These are phyloP conservation scores for Cercophora newfieldiana DNA, from an alignment of 495 filamentous ascomycete genomes.

Conservation along the genomic window DNA sequence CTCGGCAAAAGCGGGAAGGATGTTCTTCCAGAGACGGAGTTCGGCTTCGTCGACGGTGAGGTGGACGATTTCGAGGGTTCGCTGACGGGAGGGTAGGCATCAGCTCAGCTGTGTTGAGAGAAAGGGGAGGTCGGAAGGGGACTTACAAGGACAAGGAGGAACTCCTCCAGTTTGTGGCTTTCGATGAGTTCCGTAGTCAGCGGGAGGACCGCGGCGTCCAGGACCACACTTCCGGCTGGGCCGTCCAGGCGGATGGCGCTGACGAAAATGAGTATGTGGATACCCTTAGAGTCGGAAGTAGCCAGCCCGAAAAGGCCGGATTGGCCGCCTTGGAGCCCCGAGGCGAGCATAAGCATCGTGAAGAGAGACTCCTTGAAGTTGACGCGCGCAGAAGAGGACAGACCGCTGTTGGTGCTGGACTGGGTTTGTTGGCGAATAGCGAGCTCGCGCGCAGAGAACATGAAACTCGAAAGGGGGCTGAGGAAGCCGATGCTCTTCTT, in stretches of 20 bases:
- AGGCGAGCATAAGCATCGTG: slow-evolving; percentile 44
- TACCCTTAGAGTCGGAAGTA: slow-evolving; percentile 26
- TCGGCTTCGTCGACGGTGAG: slow-evolving; percentile 45
- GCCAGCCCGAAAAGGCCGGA: slow-evolving; percentile 41
- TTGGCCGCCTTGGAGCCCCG: slow-evolving; percentile 41
- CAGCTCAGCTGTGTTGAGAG: background rate
- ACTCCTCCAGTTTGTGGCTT: slow-evolving; percentile 28
- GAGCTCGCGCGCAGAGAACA: slow-evolving; percentile 45
- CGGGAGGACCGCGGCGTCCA: slow-evolving; percentile 52
- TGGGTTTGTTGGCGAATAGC: slow-evolving; percentile 29
- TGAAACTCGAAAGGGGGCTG: slow-evolving; percentile 34
- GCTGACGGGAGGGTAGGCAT: background rate
- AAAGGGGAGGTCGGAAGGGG: background rate
- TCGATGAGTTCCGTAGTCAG: slow-evolving; percentile 33
- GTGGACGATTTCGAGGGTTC: slow-evolving; percentile 25
- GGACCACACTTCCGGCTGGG: slow-evolving; percentile 42
- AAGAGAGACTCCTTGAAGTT: slow-evolving; percentile 53
- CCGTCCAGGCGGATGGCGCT: slow-evolving; percentile 43
- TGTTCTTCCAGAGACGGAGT: slow-evolving; percentile 50
- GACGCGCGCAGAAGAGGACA: slow-evolving; percentile 27
- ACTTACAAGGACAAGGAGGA: slow-evolving; percentile 29
- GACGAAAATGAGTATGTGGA: slow-evolving; percentile 45
- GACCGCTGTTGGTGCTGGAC: slow-evolving; percentile 3
- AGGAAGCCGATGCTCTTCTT: slow-evolving; percentile 36
- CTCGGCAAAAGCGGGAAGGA: slow-evolving; percentile 51